These are phyloP conservation scores for Colletotrichum godetiae DNA, from an alignment of 2,329 filamentous ascomycete species.

Conservation along the genomic window DNA sequence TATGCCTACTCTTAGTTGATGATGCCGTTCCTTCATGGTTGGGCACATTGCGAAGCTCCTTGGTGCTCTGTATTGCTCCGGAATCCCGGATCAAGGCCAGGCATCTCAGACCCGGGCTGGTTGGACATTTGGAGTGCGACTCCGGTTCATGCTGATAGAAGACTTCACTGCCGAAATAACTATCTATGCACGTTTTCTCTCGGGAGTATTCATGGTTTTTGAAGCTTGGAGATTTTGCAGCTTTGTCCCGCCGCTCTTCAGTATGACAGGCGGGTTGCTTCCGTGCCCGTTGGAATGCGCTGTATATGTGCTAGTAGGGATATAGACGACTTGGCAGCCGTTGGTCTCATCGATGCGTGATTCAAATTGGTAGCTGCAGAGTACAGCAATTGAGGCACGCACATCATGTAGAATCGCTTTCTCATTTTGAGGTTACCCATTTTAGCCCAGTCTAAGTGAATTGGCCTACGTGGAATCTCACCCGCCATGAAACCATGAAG, in stretches of 20 bases:
- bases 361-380: not conserved
- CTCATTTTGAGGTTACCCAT: no score
- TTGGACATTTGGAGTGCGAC: not conserved
- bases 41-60: no score
- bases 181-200: not conserved
- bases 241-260: not conserved
- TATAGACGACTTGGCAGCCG: not conserved
- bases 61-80: no score
- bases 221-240: not conserved
- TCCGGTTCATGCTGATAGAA: not conserved
- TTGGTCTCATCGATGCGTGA: not conserved
- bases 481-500: not conserved
- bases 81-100: no score
- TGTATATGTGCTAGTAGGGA: not conserved
- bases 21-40: no score
- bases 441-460: not conserved
- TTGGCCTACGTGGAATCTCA: not conserved
- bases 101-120: no score
- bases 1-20: no score
- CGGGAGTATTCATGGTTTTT: not conserved
- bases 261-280: not conserved
- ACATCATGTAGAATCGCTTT: no score
- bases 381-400: not conserved
- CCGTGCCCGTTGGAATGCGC: not conserved
- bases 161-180: not conserved